Conservation (phyloP, 2,329 filamentous ascomycete species). For the Nigrospora osmanthi region DNA sequence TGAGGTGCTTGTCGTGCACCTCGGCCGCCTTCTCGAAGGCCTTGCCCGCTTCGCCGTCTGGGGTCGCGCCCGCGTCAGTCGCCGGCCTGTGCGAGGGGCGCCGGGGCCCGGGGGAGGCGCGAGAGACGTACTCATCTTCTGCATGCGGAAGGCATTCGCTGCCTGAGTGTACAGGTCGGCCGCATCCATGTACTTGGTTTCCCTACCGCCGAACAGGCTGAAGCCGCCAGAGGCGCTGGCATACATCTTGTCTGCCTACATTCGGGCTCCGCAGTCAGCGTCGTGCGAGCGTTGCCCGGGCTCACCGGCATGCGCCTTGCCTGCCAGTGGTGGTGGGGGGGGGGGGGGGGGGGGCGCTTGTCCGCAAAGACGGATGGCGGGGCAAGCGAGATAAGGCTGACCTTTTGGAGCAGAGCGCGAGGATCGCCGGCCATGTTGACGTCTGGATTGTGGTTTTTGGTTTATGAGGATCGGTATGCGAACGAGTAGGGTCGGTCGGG, state of each 20-base stretch:
- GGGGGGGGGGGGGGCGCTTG: slow-evolving; percentile 2
- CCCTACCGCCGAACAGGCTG: slow-evolving; percentile 77
- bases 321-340: slow-evolving; percentile 6
- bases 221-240: slow-evolving; percentile 72
- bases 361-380: slow-evolving; percentile 7
- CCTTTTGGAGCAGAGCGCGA: slow-evolving; percentile 71
- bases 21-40: slow-evolving; percentile 81
- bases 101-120: background rate
- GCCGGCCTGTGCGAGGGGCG: background rate
- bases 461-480: no score
- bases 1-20: slow-evolving; percentile 73
- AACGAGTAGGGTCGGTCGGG: no score
- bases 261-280: slow-evolving; percentile 8
- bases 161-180: slow-evolving; percentile 83
- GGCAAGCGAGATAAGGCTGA: slow-evolving; percentile 28
- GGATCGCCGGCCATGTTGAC: slow-evolving; percentile 66
- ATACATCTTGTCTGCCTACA: slow-evolving; percentile 79
- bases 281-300: background rate
- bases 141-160: slow-evolving; percentile 84
- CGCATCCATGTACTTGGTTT: slow-evolving; percentile 85
- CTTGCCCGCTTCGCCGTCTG: slow-evolving; percentile 77
- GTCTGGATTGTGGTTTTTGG: background rate
- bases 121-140: slow-evolving; percentile 62
- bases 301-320: background rate
- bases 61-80: background rate